phyloP scores from a whole-genome alignment of 2,329 filamentous ascomycete species.

The Pseudogymnoascus sp. region DNA sequence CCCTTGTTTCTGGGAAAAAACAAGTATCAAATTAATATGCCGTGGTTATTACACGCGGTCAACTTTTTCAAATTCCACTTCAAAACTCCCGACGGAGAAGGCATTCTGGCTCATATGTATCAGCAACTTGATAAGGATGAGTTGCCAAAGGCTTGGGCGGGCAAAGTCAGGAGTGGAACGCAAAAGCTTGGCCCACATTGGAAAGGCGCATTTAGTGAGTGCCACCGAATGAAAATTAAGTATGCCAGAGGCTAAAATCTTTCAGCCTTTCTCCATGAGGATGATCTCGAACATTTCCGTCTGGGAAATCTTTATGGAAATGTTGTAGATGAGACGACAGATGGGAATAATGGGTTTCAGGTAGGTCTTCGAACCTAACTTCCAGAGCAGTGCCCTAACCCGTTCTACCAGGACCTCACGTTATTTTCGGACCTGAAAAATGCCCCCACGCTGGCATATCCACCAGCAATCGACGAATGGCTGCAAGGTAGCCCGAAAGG shows the following conservation, averaged over 20 bases:
- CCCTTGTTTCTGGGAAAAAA: conserved; percentile 34
- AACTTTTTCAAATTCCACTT: conserved; percentile 48
- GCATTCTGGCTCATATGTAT: conserved; percentile 30
- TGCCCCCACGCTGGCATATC: not conserved
- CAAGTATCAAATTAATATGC: conserved; percentile 33
- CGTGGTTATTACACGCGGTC: conserved; percentile 37
- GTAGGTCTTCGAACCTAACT: conserved; percentile 13
- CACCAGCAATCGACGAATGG: not conserved
- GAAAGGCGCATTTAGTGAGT: conserved; percentile 41
- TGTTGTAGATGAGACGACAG: conserved; percentile 12
- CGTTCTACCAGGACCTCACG: conserved; percentile 7
- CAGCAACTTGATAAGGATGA: conserved; percentile 28
- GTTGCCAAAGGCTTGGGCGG: conserved; percentile 35
- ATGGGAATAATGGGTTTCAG: conserved; percentile 16
- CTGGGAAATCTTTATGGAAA: not conserved
- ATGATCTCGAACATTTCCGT: not conserved
- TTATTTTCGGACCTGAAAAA: not conserved
- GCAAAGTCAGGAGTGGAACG: conserved; percentile 27
- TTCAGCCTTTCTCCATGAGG: conserved; percentile 11
- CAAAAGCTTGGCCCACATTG: conserved; percentile 34
- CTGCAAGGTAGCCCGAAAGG: conserved; percentile 6
- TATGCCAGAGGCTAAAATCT: conserved; percentile 13
- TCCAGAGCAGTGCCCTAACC: not conserved
- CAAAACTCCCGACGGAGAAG: conserved; percentile 28
- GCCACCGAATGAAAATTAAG: not conserved